Evolutionary conservation across 1,284 basidiomycete species (phyloP).

Genomic region (Puccinia hordei): DNA sequence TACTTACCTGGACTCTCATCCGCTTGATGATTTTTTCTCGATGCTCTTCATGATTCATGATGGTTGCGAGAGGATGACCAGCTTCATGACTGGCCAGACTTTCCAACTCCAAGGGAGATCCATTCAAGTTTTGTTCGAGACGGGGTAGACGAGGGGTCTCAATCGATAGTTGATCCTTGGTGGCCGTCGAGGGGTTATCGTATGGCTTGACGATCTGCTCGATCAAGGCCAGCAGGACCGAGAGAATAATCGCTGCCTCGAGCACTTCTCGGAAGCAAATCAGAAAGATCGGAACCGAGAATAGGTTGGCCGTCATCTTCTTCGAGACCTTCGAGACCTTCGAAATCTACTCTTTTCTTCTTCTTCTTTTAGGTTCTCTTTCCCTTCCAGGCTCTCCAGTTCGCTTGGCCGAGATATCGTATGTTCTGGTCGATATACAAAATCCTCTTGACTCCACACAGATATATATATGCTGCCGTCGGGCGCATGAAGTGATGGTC

Average conservation of each 20-base stretch:
- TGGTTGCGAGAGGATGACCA: neutral
- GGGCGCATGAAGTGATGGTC: no score
- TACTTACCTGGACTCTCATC: conserved; percentile 42
- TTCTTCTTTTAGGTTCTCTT: neutral
- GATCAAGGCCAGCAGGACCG: conserved; percentile 79
- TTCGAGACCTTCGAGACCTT: no score
- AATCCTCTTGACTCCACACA: no score
- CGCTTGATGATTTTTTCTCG: conserved; percentile 35
- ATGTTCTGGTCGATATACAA: no score
- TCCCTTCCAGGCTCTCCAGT: no score
- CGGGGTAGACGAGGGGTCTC: conserved; percentile 50
- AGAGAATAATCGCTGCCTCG: conserved; percentile 84
- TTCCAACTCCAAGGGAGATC: conserved; percentile 23
- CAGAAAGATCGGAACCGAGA: conserved; percentile 65
- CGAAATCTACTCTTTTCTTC: neutral
- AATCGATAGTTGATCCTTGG: conserved; percentile 38
- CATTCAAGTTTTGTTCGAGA: conserved; percentile 19
- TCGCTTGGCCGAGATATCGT: no score
- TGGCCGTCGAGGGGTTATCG: conserved; percentile 41
- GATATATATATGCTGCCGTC: no score
- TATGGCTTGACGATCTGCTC: conserved; percentile 67
- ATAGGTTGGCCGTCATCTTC: conserved; percentile 18
- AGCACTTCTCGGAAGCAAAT: conserved; percentile 86
- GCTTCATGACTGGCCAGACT: conserved; percentile 35
- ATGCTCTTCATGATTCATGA: neutral